Evolutionary conservation across 2,329 filamentous ascomycete species (phyloP).

Genomic region (Blastomyces gilchristii): DNA sequence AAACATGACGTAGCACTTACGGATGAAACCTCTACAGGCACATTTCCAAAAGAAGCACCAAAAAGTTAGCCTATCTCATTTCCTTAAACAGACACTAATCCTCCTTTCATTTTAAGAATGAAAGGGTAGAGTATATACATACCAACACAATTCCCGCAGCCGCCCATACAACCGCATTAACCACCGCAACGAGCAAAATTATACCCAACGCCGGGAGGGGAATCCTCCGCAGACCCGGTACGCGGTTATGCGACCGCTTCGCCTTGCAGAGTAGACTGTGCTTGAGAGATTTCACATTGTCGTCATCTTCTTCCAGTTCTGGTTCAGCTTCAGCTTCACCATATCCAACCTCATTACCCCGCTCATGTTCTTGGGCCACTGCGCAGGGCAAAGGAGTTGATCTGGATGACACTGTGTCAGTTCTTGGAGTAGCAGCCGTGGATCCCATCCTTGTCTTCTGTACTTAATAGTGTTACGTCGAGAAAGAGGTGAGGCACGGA

Average conservation of each 20-base stretch:
- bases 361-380: neutral
- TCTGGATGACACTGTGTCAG: neutral
- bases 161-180: conserved; percentile 51
- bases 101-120: neutral
- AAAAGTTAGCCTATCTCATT: neutral
- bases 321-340: neutral
- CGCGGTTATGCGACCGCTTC: conserved; percentile 39
- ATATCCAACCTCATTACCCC: neutral
- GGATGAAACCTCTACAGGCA: conserved; percentile 27
- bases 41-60: neutral
- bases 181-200: conserved; percentile 42
- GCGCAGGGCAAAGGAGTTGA: neutral
- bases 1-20: conserved; percentile 21
- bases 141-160: conserved; percentile 49
- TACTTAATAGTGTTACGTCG: neutral
- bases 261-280: conserved; percentile 30
- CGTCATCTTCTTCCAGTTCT: conserved; percentile 7
- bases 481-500: neutral
- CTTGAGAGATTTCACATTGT: conserved; percentile 9
- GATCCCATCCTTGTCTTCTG: neutral
- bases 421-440: neutral
- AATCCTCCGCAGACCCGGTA: conserved; percentile 47
- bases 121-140: conserved; percentile 17
- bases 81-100: neutral
- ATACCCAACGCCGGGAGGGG: conserved; percentile 49